Conservation (phyloP, 129 eudicot genomes). For the Solidago caesia region DNA sequence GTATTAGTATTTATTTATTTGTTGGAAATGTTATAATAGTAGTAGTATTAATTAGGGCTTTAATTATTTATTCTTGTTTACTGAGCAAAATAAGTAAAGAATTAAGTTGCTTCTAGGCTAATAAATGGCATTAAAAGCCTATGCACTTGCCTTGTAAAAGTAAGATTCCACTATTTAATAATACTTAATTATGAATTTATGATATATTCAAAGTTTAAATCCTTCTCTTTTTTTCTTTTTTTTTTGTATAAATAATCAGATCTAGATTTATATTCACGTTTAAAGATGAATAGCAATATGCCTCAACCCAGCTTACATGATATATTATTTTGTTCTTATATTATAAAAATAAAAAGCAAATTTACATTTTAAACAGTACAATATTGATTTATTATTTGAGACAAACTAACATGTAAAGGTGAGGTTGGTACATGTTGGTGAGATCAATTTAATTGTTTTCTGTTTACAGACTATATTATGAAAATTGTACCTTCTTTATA, state of each 20-base stretch:
- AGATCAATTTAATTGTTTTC: not conserved
- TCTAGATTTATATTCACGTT: conserved; percentile 26
- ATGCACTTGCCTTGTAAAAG: conserved; percentile 34
- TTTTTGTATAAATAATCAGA: conserved; percentile 29
- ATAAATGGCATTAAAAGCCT: conserved; percentile 41
- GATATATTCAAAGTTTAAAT: not conserved
- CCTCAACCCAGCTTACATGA: conserved; percentile 4
- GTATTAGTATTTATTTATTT: conserved; percentile 21
- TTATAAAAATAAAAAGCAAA: no score
- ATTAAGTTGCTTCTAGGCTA: conserved; percentile 29
- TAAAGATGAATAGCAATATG: conserved; percentile 7
- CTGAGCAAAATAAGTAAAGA: conserved; percentile 28
- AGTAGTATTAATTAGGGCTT: conserved; percentile 5
- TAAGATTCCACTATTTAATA: conserved; percentile 30
- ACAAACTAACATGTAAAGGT: conserved; percentile 33
- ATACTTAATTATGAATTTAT: conserved; percentile 14
- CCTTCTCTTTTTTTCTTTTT: not conserved
- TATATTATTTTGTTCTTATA: not conserved
- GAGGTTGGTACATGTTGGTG: conserved; percentile 22
- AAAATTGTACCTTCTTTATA: not conserved
- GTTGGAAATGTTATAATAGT: conserved; percentile 22
- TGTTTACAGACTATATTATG: not conserved
- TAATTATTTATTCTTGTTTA: conserved; percentile 21
- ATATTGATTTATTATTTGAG: conserved; percentile 4
- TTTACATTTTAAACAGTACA: no score